Conservation (phyloP, 768 basidiomycete species). For the Collybia sp. region DNA sequence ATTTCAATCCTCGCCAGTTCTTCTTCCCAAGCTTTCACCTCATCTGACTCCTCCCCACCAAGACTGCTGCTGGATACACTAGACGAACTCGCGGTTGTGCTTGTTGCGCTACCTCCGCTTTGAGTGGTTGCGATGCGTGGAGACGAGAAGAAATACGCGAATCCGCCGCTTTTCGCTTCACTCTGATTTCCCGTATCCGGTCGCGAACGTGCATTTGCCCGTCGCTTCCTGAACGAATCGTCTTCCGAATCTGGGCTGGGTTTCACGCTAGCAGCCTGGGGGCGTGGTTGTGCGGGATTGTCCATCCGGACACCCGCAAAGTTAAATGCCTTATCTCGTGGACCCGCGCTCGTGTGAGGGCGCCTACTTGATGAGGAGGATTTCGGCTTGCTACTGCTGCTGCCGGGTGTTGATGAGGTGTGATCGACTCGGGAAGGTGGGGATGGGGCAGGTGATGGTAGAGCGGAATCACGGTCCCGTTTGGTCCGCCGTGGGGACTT, state of each 20-base stretch:
- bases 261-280: not conserved
- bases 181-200: not conserved
- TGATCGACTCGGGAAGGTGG: not conserved
- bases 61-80: slow-evolving; percentile 19
- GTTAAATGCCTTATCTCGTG: slow-evolving; percentile 46
- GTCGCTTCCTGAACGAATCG: slow-evolving; percentile 2
- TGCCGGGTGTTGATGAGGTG: slow-evolving; percentile 1
- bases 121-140: slow-evolving; percentile 18
- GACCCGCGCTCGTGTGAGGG: slow-evolving; percentile 75
- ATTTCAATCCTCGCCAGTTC: slow-evolving; percentile 70
- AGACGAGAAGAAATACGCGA: slow-evolving; percentile 9
- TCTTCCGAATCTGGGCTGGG: not conserved
- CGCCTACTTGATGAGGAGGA: slow-evolving; percentile 33
- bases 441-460: slow-evolving; percentile 37
- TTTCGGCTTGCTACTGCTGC: slow-evolving; percentile 2
- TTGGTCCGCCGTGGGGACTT: slow-evolving; percentile 50
- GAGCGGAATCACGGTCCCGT: slow-evolving; percentile 24
- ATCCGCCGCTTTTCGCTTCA: slow-evolving; percentile 2
- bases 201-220: not conserved
- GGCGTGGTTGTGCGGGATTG: slow-evolving; percentile 5
- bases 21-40: slow-evolving; percentile 71
- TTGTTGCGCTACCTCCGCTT: slow-evolving; percentile 29
- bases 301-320: slow-evolving; percentile 14
- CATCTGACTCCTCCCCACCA: slow-evolving; percentile 22
- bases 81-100: slow-evolving; percentile 21